These are phyloP conservation scores for Plasmodium blacklocki DNA, from an alignment of 169 alveolate species.

Conservation along the genomic window DNA sequence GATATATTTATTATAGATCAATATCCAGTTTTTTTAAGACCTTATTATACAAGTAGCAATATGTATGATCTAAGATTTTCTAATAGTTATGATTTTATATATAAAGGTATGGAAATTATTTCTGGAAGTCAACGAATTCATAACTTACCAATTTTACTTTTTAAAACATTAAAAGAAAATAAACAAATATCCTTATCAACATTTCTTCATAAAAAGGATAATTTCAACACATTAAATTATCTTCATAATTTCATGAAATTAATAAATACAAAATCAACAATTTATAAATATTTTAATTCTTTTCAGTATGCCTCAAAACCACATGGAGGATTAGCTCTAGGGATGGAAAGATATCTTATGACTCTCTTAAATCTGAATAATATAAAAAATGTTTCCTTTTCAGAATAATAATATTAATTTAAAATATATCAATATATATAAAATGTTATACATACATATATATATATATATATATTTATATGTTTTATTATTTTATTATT, in stretches of 20 bases:
- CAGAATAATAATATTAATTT: background rate
- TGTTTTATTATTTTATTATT: background rate
- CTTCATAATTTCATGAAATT: conserved; percentile 1
- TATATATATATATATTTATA: background rate
- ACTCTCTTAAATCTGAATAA: conserved; percentile 20
- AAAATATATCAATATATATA: no score
- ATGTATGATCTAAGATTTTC: conserved; percentile 51
- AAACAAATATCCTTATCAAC: background rate
- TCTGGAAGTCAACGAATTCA: conserved; percentile 62
- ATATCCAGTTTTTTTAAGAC: conserved; percentile 41
- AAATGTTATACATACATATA: no score
- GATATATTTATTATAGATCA: conserved; percentile 51
- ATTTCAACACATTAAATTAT: conserved; percentile 7
- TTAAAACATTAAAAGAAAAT: conserved; percentile 16
- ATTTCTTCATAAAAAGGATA: background rate
- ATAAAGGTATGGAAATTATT: conserved; percentile 56
- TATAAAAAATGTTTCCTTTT: conserved; percentile 5
- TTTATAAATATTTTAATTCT: conserved; percentile 29
- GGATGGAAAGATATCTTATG: conserved; percentile 43
- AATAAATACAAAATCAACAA: conserved; percentile 31
- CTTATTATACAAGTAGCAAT: conserved; percentile 39
- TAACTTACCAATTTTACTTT: conserved; percentile 26
- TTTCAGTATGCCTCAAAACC: conserved; percentile 50
- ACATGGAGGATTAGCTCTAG: conserved; percentile 65
- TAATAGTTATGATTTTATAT: conserved; percentile 52